Base-by-base conservation (phyloP, 768 basidiomycete genomes). In the Mrakia gelida region DNA sequence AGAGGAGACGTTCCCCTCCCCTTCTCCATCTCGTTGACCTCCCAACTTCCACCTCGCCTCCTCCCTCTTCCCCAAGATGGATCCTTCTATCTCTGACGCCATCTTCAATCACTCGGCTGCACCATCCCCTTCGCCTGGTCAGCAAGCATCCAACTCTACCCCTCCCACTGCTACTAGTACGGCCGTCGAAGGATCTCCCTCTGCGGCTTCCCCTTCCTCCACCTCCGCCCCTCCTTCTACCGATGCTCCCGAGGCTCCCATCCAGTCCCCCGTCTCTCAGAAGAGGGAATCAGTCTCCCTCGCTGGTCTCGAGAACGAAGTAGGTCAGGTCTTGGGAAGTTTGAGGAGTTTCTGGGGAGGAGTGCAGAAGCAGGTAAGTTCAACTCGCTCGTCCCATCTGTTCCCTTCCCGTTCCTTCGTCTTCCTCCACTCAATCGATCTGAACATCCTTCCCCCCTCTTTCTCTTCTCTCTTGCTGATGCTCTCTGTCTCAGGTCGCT, bases 301-400 rank as follows among this genome's bases (percentile, higher is more conserved):
- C 38, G 72, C 72, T 28, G 71, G 71, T 0, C 72, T 79, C 32
- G 78, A 79, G 68, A 43, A 43, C 1, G 78, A 79, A 34, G 78
- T 79, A 32, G 38, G 23, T 7, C 78, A 79, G 74, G 78, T 75
- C 32, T 23, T 79, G 56, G 73, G 73, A 1, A 63, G 59, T 61
- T 71, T 67, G 68, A 56, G 49, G 13, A 41, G 54, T 54, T 79
- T 79, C 78, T 79, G 78, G 78, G 78, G 78, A 32, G 45, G 65
- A 10, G 78, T 75, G 1, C 45, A 52, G 52, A 79, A 79, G 71
- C 73, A 79, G 75, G 78, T 79, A 11, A 41, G 67, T 71, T 45
- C 45, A 32, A 32, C 56, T 13, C 32, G n/a, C 21, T 38, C 49
- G 28, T 32, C 49, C 15, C 56, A 16, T 32, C n/a, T 43, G 32